Conservation (phyloP, 2,329 filamentous ascomycete species). For the Dendrostoma leiphaemia region DNA sequence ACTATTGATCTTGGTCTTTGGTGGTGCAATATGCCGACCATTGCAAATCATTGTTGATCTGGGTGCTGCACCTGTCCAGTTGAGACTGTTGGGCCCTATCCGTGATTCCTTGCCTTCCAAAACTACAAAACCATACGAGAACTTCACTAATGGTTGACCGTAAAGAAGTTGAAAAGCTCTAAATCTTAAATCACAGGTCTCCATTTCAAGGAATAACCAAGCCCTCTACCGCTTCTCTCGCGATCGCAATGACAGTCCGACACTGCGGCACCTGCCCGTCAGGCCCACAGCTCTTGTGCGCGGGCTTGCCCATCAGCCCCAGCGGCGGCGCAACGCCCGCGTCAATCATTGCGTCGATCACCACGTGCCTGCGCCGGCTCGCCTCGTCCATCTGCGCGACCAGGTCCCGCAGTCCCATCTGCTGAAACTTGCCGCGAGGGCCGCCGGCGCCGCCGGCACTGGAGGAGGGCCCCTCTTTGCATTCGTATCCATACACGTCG, state of each 20-base stretch:
- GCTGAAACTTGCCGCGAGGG: too few relatives aligned
- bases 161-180: neutral
- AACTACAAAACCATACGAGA: too few relatives aligned
- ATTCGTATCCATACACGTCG: conserved; percentile 54
- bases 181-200: too few relatives aligned
- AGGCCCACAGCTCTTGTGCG: neutral
- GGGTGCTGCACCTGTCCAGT: too few relatives aligned
- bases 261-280: conserved; percentile 45
- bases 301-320: conserved; percentile 7
- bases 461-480: conserved; percentile 16
- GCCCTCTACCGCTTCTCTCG: conserved; percentile 51
- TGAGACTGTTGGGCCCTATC: too few relatives aligned
- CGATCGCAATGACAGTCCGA: conserved; percentile 51
- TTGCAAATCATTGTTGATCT: too few relatives aligned
- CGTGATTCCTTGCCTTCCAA: too few relatives aligned
- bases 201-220: conserved; percentile 50
- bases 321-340: conserved; percentile 30
- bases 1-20: too few relatives aligned
- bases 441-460: conserved; percentile 17
- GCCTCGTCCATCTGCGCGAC: conserved; percentile 52
- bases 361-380: conserved; percentile 45
- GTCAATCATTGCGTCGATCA: conserved; percentile 44
- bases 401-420: conserved; percentile 54
- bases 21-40: too few relatives aligned
- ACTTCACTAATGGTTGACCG: too few relatives aligned